A percentile compares a stretch with the other conserved stretches of the same genome.
phyloP scores from a whole-genome alignment of 2,329 filamentous ascomycete species.

The Albifimbria verrucaria region DNA sequence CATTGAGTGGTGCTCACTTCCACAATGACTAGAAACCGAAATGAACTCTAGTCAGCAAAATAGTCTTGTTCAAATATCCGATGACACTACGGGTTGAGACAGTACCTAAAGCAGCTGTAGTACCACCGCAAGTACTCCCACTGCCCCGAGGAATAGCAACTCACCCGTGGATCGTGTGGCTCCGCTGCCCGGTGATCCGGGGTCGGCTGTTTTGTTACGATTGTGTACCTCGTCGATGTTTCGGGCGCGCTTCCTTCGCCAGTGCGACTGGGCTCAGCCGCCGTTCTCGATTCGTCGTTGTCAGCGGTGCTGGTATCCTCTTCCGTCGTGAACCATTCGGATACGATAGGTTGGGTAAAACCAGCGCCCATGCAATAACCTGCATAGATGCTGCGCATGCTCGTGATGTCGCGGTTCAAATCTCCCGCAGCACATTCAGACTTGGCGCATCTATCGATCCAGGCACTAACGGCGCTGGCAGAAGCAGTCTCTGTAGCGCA shows the following conservation, averaged over 20 bases:
- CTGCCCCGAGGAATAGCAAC: conserved; percentile 41
- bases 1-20: conserved; percentile 4
- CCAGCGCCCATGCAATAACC: background rate
- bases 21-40: conserved; percentile 1
- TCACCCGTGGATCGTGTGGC: conserved; percentile 47
- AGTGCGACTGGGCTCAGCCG: background rate
- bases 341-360: background rate
- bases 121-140: conserved; percentile 34
- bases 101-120: background rate
- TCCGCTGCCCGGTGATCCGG: conserved; percentile 47
- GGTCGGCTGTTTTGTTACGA: conserved; percentile 34
- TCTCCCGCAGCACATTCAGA: background rate
- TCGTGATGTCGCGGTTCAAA: background rate
- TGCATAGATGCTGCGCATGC: background rate
- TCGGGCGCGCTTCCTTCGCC: background rate
- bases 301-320: too few species aligned
- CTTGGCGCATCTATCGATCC: background rate
- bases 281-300: background rate
- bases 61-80: conserved; percentile 3
- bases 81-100: conserved; percentile 4
- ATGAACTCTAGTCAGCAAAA: conserved; percentile 1
- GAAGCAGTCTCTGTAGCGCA: background rate
- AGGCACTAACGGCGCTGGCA: background rate
- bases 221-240: background rate
- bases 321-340: background rate